phyloP scores from a whole-genome alignment of 495 filamentous ascomycete species.

The Talaromyces trachyspermus region DNA sequence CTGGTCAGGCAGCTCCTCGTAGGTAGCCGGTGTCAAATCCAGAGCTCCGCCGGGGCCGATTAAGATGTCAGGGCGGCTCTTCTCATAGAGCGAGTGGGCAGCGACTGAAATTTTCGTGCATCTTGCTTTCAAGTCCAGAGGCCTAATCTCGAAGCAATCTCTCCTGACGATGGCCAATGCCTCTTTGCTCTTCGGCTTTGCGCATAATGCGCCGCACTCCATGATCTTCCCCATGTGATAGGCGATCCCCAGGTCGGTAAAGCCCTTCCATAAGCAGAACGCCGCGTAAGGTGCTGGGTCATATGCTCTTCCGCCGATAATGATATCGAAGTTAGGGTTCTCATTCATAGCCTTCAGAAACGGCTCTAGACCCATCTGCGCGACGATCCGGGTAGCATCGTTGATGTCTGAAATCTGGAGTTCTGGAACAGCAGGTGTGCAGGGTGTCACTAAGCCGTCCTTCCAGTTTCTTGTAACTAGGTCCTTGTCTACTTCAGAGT shows the following conservation, averaged over 20 bases:
- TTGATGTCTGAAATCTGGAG: slow-evolving; percentile 29
- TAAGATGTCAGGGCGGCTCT: slow-evolving; percentile 31
- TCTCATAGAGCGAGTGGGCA: slow-evolving; percentile 41
- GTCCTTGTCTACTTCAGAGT: slow-evolving; percentile 24
- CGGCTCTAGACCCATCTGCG: slow-evolving; percentile 10
- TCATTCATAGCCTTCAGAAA: not conserved
- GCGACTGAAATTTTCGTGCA: slow-evolving; percentile 35
- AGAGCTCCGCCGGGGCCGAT: slow-evolving; percentile 30
- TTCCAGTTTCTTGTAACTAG: slow-evolving; percentile 16
- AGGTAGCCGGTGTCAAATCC: not conserved
- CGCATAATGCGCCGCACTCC: slow-evolving; percentile 37
- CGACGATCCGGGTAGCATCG: slow-evolving; percentile 15
- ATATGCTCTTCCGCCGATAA: slow-evolving; percentile 37
- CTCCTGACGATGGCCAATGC: slow-evolving; percentile 20
- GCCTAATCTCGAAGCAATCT: slow-evolving; percentile 31
- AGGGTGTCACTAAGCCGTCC: slow-evolving; percentile 17
- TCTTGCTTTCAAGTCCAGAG: slow-evolving; percentile 14
- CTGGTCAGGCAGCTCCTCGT: not conserved
- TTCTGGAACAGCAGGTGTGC: slow-evolving; percentile 19
- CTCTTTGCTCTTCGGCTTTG: slow-evolving; percentile 17
- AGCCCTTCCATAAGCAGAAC: slow-evolving; percentile 20
- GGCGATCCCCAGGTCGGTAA: slow-evolving; percentile 22
- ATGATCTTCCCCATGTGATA: slow-evolving; percentile 15
- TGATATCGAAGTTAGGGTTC: slow-evolving; percentile 18
- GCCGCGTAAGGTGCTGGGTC: slow-evolving; percentile 37